phyloP scores from a whole-genome alignment of 345 rosid species.

The Citrus mangshanensis region DNA sequence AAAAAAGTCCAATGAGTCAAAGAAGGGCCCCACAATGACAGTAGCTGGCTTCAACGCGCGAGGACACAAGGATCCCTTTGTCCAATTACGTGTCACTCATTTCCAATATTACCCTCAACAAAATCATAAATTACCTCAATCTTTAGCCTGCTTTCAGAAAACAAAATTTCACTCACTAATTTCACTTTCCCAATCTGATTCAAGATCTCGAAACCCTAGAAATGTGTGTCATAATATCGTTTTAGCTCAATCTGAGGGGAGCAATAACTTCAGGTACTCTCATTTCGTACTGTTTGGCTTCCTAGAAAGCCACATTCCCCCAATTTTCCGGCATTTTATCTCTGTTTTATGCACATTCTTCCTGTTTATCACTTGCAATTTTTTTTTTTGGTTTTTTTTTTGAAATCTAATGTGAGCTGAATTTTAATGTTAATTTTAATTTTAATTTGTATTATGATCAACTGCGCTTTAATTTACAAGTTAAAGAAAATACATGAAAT shows the following conservation, averaged over 20 bases:
- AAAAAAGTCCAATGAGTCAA: too few relatives aligned
- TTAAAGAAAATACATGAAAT: conserved; percentile 35
- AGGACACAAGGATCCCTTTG: not conserved
- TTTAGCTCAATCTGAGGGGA: not conserved
- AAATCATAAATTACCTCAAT: not conserved
- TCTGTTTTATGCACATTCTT: not conserved
- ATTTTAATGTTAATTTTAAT: not conserved
- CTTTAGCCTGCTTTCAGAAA: too few relatives aligned
- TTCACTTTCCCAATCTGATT: not conserved
- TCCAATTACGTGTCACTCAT: not conserved
- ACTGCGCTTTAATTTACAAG: not conserved
- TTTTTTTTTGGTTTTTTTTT: not conserved
- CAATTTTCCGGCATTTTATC: not conserved
- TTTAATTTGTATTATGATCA: not conserved
- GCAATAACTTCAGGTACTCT: not conserved
- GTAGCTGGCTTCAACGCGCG: not conserved
- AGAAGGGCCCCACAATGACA: not conserved
- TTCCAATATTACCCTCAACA: not conserved
- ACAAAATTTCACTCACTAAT: too few relatives aligned
- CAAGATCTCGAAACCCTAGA: conserved; percentile 18
- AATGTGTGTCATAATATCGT: not conserved
- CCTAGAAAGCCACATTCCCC: conserved; percentile 1
- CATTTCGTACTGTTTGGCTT: conserved; percentile 6
- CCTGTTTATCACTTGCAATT: too few relatives aligned
- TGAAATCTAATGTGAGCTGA: not conserved